Base-by-base conservation (phyloP, 1,284 basidiomycete species). In the Inonotus obliquus region DNA sequence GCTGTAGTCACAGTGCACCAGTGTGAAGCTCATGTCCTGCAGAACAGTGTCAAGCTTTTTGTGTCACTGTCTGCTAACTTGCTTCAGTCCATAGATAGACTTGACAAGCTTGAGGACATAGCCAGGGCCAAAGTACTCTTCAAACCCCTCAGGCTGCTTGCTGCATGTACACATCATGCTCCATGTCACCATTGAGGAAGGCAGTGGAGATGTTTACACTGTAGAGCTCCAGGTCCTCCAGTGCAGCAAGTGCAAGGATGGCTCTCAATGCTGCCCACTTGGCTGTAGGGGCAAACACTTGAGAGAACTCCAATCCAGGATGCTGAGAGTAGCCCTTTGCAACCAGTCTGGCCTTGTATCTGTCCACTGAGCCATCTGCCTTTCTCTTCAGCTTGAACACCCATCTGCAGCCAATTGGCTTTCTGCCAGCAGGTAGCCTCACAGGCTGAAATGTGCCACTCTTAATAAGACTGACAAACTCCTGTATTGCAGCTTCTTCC, bases 201-300 rank as follows among this genome's bases (percentile, higher is more conserved):
- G 73, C 74, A 65, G 66, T 66, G 14, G 69, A 69, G 63, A 77
- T 68, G 59, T 79, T 74, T 44, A 76, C 68, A 60, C 76, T 71
- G 39, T 72, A 60, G 17, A 67, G n/a, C 7, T 70, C 72, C 49
- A 72, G 73, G 0, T 76, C 53, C 21, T 49, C 27, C 4, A 41
- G n/a, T 41, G 39, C 65, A 14, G 70, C 39, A 13, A 41, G n/a
- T 41, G 39, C 39, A 13, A 41, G 39, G 39, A 41, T 41, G n/a
- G 39, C 39, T 0, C 73, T 64, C 4, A 79, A 63, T 1, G 74
- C 67, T 0, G 69, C 64, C 55, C 70, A 70, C 29, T 69, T 64
- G 10, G 72, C 69, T 0, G 73, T 74, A 14, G 76, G 76, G 1
- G 77, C 69, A 62, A 76, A 79, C 13, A 41, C 39, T 41, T 41